These are phyloP conservation scores for Coemansia aciculifera DNA, from an alignment of 192 early-diverging fungal species.

Conservation along the genomic window DNA sequence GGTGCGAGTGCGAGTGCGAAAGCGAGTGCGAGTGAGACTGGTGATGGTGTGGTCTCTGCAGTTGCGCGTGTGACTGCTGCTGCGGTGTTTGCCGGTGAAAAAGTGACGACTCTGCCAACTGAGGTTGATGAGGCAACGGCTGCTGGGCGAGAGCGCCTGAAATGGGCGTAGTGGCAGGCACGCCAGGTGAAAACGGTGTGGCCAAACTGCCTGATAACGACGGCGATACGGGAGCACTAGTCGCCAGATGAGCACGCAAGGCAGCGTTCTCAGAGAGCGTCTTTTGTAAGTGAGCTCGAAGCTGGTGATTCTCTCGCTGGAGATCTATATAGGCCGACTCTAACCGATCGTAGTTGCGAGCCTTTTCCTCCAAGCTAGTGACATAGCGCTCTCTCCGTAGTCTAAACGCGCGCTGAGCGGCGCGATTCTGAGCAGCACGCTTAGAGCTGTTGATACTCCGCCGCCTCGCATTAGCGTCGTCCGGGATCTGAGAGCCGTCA, in stretches of 20 bases:
- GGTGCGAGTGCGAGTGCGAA: constrained; percentile 17
- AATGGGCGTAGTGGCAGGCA: background rate
- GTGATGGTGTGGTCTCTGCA: constrained; percentile 14
- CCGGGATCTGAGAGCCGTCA: constrained; percentile 18
- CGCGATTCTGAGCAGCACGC: constrained; percentile 53
- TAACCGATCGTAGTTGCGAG: constrained; percentile 41
- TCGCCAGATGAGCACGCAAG: constrained; percentile 31
- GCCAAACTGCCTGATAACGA: constrained; percentile 17
- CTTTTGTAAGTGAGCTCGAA: constrained; percentile 29
- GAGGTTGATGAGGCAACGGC: background rate
- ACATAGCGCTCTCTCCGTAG: constrained; percentile 51
- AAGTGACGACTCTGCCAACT: background rate
- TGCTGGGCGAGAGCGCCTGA: constrained; percentile 7
- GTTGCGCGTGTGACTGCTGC: constrained; percentile 13
- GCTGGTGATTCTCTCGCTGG: constrained; percentile 44
- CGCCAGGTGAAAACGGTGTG: constrained; percentile 16
- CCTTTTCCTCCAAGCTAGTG: constrained; percentile 50
- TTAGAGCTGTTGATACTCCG: constrained; percentile 55
- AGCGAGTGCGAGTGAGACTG: constrained; percentile 11
- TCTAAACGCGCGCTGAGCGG: constrained; percentile 52
- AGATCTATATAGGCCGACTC: constrained; percentile 47
- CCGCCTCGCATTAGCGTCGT: constrained; percentile 26
- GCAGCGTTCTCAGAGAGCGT: constrained; percentile 28
- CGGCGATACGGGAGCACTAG: constrained; percentile 24
- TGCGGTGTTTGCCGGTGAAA: constrained; percentile 10